Evolutionary conservation across 1,139 yeast species (phyloP).

Genomic region (Taphrina betulina): DNA sequence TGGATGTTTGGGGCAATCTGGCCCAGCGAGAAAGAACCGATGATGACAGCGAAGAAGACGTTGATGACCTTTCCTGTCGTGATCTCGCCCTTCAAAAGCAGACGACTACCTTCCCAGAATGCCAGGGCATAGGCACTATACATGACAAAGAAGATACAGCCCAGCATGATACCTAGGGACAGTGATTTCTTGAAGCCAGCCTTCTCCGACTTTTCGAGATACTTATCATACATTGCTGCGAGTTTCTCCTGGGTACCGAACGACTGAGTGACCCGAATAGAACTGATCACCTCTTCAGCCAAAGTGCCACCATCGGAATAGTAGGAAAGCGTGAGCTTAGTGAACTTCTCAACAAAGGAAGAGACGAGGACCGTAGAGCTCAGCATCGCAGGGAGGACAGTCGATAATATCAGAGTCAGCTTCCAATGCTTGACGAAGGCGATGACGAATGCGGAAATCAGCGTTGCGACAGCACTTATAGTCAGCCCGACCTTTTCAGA

Average conservation of each 20-base stretch:
- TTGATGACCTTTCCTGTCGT: conserved; percentile 36
- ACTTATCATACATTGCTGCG: conserved; percentile 44
- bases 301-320: conserved; percentile 47
- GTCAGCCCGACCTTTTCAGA: conserved; percentile 50
- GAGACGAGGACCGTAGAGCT: conserved; percentile 41
- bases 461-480: conserved; percentile 46
- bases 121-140: conserved; percentile 45
- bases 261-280: conserved; percentile 49
- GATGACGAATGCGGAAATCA: conserved; percentile 48
- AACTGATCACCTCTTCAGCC: conserved; percentile 50
- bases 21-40: conserved; percentile 49
- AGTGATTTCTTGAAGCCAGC: conserved; percentile 43
- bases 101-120: conserved; percentile 47
- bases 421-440: conserved; percentile 48
- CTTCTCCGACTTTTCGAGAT: conserved; percentile 42
- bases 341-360: conserved; percentile 42
- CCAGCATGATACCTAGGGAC: conserved; percentile 44
- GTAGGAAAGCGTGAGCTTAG: conserved; percentile 41
- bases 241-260: conserved; percentile 49
- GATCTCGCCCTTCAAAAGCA: conserved; percentile 34
- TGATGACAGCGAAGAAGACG: conserved; percentile 41
- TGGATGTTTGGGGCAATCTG: conserved; percentile 49
- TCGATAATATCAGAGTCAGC: conserved; percentile 46
- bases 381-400: conserved; percentile 47
- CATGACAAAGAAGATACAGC: conserved; percentile 40